A percentile compares a stretch with the other conserved stretches of the same genome.
Evolutionary conservation across 148 eudicot species (phyloP).

Genomic region (Talinum fruticosum): DNA sequence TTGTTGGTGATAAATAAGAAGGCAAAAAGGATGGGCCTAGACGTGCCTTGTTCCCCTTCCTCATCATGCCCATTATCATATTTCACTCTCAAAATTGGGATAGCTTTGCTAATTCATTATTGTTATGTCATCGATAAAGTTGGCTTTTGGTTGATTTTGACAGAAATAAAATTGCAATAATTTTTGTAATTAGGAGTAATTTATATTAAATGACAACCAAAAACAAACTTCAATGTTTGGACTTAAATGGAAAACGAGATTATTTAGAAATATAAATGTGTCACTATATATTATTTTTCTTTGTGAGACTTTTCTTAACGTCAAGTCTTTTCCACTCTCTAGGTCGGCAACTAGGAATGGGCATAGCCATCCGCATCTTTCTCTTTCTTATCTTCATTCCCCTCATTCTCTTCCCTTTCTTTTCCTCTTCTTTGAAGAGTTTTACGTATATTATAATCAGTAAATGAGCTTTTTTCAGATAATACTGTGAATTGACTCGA

Average conservation of each 20-base stretch:
- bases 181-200: background rate
- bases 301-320: background rate
- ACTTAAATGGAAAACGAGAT: background rate
- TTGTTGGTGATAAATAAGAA: background rate
- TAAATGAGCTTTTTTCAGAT: too few species aligned
- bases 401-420: background rate
- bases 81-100: background rate
- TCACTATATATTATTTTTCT: background rate
- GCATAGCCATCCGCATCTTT: background rate
- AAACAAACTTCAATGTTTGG: background rate
- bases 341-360: conserved; percentile 1
- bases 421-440: background rate
- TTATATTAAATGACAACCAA: background rate
- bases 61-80: background rate
- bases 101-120: background rate
- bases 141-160: conserved; percentile 4
- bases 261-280: background rate
- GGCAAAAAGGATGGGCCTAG: background rate
- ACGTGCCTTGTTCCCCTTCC: background rate
- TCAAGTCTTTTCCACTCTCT: background rate
- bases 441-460: too few species aligned
- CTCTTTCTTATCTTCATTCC: conserved; percentile 4
- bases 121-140: background rate
- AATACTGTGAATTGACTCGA: too few species aligned
- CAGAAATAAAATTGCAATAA: background rate